These are phyloP conservation scores for Trichoderma afroharzianum DNA, from an alignment of 2,329 filamentous ascomycete genomes.

Conservation along the genomic window DNA sequence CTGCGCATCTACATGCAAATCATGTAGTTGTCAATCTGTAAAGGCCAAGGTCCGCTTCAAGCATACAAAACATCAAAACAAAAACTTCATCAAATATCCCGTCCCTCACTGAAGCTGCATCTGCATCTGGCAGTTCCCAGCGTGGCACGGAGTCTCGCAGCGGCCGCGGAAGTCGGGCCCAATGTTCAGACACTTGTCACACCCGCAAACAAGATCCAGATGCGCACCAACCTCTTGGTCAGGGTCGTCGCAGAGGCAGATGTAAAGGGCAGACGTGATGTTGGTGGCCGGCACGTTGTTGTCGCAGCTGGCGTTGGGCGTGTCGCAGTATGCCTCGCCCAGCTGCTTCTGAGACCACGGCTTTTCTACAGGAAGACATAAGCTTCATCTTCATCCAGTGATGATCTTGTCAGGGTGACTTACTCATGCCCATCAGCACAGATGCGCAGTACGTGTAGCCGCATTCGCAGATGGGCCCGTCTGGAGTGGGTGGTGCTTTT, in stretches of 20 bases:
- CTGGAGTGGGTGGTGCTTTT: constrained; percentile 22
- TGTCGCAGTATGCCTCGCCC: constrained; percentile 36
- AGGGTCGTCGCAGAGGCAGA: constrained; percentile 36
- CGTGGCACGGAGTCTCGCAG: constrained; percentile 36
- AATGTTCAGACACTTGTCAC: constrained; percentile 38
- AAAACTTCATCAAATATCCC: neutral
- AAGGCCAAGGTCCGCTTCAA: neutral
- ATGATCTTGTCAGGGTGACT: neutral
- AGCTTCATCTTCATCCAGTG: neutral
- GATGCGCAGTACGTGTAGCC: constrained; percentile 42
- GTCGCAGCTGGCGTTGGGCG: constrained; percentile 34
- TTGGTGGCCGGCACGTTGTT: constrained; percentile 29
- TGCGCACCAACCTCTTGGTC: constrained; percentile 32
- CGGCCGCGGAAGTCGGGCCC: constrained; percentile 39
- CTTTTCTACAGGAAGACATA: constrained; percentile 24
- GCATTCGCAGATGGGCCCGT: constrained; percentile 37
- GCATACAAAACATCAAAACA: neutral
- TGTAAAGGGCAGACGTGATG: constrained; percentile 34
- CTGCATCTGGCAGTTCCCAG: constrained; percentile 20
- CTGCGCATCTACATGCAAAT: neutral
- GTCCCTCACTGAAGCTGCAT: neutral
- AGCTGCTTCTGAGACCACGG: constrained; percentile 35
- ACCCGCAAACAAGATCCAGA: constrained; percentile 39
- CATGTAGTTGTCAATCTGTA: neutral
- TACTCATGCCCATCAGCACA: constrained; percentile 38